A percentile compares a stretch with the other conserved stretches of the same genome.
These are phyloP conservation scores for Colletotrichum eremochloae DNA, from an alignment of 2,329 filamentous ascomycete genomes.

Conservation along the genomic window DNA sequence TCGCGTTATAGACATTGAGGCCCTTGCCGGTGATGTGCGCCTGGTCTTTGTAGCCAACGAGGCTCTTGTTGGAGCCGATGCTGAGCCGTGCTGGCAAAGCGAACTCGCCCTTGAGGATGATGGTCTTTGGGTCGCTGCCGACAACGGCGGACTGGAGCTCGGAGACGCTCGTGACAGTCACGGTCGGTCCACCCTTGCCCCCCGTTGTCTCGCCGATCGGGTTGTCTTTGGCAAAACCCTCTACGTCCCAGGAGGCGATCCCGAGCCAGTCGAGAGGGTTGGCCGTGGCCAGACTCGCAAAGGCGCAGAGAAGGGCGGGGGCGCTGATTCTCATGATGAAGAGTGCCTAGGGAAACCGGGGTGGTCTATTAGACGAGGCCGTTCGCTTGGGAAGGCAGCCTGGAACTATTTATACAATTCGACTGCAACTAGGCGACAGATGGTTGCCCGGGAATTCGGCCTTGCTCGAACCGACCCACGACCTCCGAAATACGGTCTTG, in stretches of 20 bases:
- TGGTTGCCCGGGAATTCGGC: too few species aligned
- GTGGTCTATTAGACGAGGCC: not conserved
- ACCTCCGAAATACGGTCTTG: not conserved
- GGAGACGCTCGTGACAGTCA: constrained; percentile 58
- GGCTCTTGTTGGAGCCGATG: constrained; percentile 60
- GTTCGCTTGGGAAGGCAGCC: not conserved
- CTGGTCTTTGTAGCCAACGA: constrained; percentile 53
- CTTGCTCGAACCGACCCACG: not conserved
- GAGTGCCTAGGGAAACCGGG: not conserved
- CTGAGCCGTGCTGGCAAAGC: constrained; percentile 56
- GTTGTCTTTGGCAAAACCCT: constrained; percentile 49
- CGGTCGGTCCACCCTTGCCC: constrained; percentile 61
- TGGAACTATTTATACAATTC: constrained; percentile 5
- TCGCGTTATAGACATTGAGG: constrained; percentile 51
- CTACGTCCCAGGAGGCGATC: constrained; percentile 45
- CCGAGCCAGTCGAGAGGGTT: constrained; percentile 46
- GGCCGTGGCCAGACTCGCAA: constrained; percentile 26
- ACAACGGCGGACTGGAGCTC: constrained; percentile 60
- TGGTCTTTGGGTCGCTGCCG: constrained; percentile 56
- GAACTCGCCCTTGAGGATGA: constrained; percentile 59
- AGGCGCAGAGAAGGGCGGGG: constrained; percentile 12
- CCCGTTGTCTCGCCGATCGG: constrained; percentile 55
- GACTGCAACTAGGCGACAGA: not conserved
- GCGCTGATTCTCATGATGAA: constrained; percentile 34
- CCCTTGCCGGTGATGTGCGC: constrained; percentile 54